phyloP scores from a whole-genome alignment of 1,284 basidiomycete species.

The Leccinum angustisporum region DNA sequence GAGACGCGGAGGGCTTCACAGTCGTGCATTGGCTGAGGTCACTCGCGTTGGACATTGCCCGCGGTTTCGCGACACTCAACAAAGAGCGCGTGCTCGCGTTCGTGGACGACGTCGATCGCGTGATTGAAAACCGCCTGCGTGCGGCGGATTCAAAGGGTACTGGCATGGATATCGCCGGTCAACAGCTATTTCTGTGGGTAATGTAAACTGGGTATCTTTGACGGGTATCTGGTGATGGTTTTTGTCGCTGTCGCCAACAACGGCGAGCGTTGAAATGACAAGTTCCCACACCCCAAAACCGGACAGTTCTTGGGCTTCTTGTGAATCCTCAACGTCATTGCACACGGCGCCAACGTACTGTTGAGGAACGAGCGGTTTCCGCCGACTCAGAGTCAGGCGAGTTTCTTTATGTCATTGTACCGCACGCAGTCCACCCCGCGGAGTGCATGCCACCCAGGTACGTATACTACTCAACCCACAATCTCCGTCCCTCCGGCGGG shows the following conservation, averaged over 20 bases:
- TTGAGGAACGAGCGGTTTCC: background rate
- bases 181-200: background rate
- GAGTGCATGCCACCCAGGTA: background rate
- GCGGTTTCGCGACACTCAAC: constrained; percentile 31
- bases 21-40: constrained; percentile 41
- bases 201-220: background rate
- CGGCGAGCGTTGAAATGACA: constrained; percentile 11
- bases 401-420: background rate
- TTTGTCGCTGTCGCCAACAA: constrained; percentile 21
- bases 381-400: background rate
- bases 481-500: background rate
- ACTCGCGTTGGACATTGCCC: constrained; percentile 35
- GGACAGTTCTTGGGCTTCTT: no score
- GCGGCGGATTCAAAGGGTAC: constrained; percentile 31
- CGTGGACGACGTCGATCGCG: constrained; percentile 26
- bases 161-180: constrained; percentile 23
- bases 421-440: background rate
- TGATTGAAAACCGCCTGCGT: constrained; percentile 26
- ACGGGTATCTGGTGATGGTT: constrained; percentile 13
- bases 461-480: background rate
- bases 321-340: no score
- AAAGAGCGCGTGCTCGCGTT: constrained; percentile 15
- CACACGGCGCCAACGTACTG: background rate
- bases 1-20: constrained; percentile 37
- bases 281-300: constrained; percentile 18